Percentiles rank a stretch among this genome's conserved stretches.
Conservation (phyloP, 2,329 filamentous ascomycete species). For the Colletotrichum sp. region DNA sequence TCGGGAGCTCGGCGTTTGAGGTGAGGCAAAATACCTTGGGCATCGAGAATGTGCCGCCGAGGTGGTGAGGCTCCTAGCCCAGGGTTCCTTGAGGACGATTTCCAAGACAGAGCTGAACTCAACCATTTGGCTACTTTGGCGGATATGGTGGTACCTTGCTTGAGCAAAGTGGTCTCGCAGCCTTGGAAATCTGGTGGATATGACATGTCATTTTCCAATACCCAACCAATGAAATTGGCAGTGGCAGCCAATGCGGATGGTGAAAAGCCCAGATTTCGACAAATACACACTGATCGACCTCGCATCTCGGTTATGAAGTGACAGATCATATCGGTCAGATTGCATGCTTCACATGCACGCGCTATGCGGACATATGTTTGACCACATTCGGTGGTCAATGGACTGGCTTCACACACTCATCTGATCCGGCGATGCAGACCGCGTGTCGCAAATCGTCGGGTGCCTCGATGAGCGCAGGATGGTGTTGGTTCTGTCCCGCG, state of each 20-base stretch:
- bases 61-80: background rate
- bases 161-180: background rate
- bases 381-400: background rate
- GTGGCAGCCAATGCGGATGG: background rate
- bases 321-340: conserved; percentile 9
- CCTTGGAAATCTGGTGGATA: background rate
- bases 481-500: background rate
- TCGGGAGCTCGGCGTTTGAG: background rate
- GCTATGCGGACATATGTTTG: background rate
- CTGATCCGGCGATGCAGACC: background rate
- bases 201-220: conserved; percentile 4
- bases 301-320: conserved; percentile 4
- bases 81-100: background rate
- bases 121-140: background rate
- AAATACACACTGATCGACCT: conserved; percentile 3
- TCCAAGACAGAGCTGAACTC: background rate
- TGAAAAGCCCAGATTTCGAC: background rate
- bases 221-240: background rate
- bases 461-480: background rate
- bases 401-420: background rate
- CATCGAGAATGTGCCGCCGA: background rate
- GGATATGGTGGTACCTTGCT: background rate
- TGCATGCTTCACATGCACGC: background rate
- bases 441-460: background rate
- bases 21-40: background rate